Evolutionary conservation across 192 early-diverging fungal genomes (phyloP).

Genomic region (Gonapodya sp.): DNA sequence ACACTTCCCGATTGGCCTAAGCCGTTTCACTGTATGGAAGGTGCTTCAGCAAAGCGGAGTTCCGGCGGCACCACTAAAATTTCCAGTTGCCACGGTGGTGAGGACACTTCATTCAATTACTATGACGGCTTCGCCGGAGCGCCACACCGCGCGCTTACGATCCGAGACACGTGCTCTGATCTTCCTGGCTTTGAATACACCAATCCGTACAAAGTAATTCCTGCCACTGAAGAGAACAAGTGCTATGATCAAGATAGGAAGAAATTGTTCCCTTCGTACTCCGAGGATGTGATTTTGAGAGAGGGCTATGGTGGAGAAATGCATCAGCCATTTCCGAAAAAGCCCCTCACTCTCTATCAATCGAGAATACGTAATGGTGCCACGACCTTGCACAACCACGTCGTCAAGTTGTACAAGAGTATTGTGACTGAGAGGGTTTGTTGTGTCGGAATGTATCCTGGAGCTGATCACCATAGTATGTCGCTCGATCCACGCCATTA

Average conservation of each 20-base stretch:
- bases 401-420: slow-evolving; percentile 33
- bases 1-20: slow-evolving; percentile 45
- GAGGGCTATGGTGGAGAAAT: slow-evolving; percentile 33
- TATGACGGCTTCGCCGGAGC: slow-evolving; percentile 21
- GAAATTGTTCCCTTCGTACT: slow-evolving; percentile 2
- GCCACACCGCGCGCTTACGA: slow-evolving; percentile 42
- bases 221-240: slow-evolving; percentile 22
- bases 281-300: not conserved
- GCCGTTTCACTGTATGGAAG: slow-evolving; percentile 38
- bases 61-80: not conserved
- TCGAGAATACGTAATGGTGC: slow-evolving; percentile 27
- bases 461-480: slow-evolving; percentile 33
- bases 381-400: slow-evolving; percentile 33
- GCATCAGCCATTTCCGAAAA: slow-evolving; percentile 24
- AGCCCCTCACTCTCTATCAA: slow-evolving; percentile 41
- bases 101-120: not conserved
- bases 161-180: slow-evolving; percentile 57
- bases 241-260: slow-evolving; percentile 16
- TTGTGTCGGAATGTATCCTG: slow-evolving; percentile 31
- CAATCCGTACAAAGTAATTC: slow-evolving; percentile 37
- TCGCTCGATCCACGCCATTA: not conserved
- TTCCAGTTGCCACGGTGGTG: not conserved
- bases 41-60: not conserved
- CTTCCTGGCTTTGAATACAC: slow-evolving; percentile 57
- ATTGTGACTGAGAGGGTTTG: slow-evolving; percentile 44